Conservation (phyloP, 108 stramenopile species). For the Ochromonas danica region DNA sequence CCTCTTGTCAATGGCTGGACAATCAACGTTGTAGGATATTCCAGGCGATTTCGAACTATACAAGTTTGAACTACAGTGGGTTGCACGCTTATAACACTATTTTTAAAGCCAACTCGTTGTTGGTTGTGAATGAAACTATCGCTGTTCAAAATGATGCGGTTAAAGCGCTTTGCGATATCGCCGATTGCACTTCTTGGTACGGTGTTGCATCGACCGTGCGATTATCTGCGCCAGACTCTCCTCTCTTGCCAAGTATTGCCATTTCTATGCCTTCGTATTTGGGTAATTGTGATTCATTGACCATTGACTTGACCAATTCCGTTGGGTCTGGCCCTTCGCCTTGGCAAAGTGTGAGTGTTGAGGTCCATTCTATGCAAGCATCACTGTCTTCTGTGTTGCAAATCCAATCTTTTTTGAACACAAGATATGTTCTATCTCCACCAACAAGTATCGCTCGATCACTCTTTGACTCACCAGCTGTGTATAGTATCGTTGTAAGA, state of each 20-base stretch:
- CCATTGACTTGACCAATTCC: background rate
- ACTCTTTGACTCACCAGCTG: background rate
- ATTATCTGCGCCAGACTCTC: background rate
- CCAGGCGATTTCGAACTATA: too few relatives aligned
- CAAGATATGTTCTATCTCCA: background rate
- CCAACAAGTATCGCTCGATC: background rate
- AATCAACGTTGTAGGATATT: too few relatives aligned
- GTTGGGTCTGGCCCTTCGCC: background rate
- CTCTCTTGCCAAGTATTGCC: background rate
- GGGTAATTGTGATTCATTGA: background rate
- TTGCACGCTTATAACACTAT: background rate
- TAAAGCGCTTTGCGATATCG: background rate
- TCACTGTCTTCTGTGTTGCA: background rate
- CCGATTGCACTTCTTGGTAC: background rate
- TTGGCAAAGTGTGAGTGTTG: background rate
- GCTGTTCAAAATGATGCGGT: background rate
- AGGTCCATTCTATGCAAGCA: background rate
- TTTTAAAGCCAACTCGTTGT: too few relatives aligned
- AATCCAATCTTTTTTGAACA: background rate
- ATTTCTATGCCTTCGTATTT: background rate
- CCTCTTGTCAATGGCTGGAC: too few relatives aligned
- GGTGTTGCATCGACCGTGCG: background rate
- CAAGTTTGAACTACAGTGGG: background rate
- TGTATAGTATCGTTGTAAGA: background rate
- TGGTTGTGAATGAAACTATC: background rate